These are phyloP conservation scores for Scytalidium sp. DNA, from an alignment of 2,329 filamentous ascomycete species.

Conservation along the genomic window DNA sequence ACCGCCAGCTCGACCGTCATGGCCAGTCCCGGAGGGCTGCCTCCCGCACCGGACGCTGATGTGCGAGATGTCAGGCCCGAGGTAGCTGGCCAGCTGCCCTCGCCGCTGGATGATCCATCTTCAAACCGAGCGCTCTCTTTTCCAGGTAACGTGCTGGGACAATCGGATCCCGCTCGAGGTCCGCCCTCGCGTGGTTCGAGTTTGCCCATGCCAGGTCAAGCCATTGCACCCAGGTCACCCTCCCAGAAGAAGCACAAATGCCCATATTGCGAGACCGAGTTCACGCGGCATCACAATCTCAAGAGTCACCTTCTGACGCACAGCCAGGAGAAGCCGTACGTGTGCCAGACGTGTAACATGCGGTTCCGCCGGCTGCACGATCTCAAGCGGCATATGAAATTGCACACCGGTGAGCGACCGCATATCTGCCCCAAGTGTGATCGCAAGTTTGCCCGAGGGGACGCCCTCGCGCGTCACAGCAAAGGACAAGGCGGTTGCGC, in stretches of 20 bases:
- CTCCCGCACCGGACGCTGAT: constrained; percentile 20
- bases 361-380: constrained; percentile 92
- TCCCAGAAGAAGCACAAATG: constrained; percentile 92
- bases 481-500: constrained; percentile 96
- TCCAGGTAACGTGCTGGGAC: constrained; percentile 25
- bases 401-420: constrained; percentile 93
- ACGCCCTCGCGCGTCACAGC: constrained; percentile 90
- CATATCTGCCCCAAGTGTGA: constrained; percentile 95
- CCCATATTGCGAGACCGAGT: constrained; percentile 93
- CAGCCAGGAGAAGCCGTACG: constrained; percentile 96
- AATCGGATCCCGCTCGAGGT: constrained; percentile 19
- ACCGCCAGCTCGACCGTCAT: constrained; percentile 27
- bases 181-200: constrained; percentile 48
- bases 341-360: constrained; percentile 89
- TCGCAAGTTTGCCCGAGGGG: constrained; percentile 89
- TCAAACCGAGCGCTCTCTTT: constrained; percentile 25
- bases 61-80: constrained; percentile 16
- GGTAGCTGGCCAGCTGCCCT: constrained; percentile 15
- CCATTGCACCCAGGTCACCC: constrained; percentile 61
- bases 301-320: constrained; percentile 97
- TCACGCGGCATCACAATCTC: constrained; percentile 94
- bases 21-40: constrained; percentile 25
- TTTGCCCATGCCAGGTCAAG: constrained; percentile 49
- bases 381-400: constrained; percentile 90
- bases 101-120: constrained; percentile 20